Conservation (phyloP, 768 basidiomycete genomes). For the Leccinum truebloodii region DNA sequence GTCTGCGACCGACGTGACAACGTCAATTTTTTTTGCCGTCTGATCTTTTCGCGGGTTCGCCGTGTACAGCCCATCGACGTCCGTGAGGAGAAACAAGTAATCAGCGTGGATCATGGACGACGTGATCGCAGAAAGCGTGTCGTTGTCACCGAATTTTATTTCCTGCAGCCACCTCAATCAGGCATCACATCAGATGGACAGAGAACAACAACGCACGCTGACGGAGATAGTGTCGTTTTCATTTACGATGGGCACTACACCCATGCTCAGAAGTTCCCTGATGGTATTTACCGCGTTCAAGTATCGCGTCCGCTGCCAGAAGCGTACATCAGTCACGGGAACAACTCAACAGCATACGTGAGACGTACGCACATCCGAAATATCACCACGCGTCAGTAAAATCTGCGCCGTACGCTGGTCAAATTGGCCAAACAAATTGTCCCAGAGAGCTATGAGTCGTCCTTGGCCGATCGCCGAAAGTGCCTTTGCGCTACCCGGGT, state of each 20-base stretch:
- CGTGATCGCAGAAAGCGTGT: conserved; percentile 96
- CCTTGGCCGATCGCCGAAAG: conserved; percentile 97
- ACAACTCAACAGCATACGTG: not conserved
- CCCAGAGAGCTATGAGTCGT: conserved; percentile 93
- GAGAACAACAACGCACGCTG: conserved; percentile 59
- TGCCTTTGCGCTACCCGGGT: conserved; percentile 56
- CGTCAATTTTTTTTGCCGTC: conserved; percentile 72
- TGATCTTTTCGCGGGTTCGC: conserved; percentile 94
- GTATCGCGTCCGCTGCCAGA: conserved; percentile 82
- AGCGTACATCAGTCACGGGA: conserved; percentile 7
- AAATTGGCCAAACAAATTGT: conserved; percentile 91
- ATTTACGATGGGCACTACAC: conserved; percentile 97
- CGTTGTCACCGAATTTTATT: conserved; percentile 99
- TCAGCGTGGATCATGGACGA: conserved; percentile 98
- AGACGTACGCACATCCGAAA: conserved; percentile 76
- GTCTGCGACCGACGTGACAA: conserved; percentile 78
- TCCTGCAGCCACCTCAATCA: conserved; percentile 54
- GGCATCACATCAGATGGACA: not conserved
- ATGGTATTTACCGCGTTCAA: conserved; percentile 96
- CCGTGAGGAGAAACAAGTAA: conserved; percentile 94
- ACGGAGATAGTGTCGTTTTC: conserved; percentile 99
- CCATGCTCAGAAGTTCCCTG: conserved; percentile 87
- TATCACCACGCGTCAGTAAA: conserved; percentile 91
- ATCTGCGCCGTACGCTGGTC: conserved; percentile 97
- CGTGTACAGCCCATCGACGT: conserved; percentile 95